Base-by-base conservation (phyloP, 768 basidiomycete species). In the Amanita brunnescens region DNA sequence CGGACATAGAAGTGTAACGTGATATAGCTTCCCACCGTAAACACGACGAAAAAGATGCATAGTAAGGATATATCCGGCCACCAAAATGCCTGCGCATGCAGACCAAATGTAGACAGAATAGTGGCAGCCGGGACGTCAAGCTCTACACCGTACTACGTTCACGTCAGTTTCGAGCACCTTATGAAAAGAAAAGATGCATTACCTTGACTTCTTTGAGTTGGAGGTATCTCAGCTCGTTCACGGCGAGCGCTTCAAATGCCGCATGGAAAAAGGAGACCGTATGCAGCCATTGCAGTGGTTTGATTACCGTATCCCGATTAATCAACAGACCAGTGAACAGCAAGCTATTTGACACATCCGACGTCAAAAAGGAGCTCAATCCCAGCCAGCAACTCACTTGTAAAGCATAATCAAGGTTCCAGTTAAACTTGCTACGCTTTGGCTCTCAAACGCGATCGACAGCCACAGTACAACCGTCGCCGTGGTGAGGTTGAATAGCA, bases 181-280 rank as follows among this genome's bases (percentile, higher is more conserved):
- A n/a, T n/a, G n/a, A n/a, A n/a, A n/a, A n/a, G n/a, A n/a, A n/a
- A n/a, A n/a, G n/a, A n/a, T n/a, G n/a, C n/a, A n/a, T 51, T 49
- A 91, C 90, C 75, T 87, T 90, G 57, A 84, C 79, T 62, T 99
- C 91, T 64, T 91, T 91, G 32, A 99, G 72, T 61, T 93, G 90
- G 24, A 98, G 70, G 67, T 96, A 97, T 45, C 94, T 76, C 52
- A 99, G 72, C 66, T 99, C 96, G 63, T 98, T 99, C 52, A 99
- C 96, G n/a, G 94, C 84, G 34, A 99, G 77, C 0, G 90, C 94
- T 69, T 99, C 96, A 58, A 93, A 98, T 0, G 91, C 96, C 20
- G 96, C 95, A 70, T 99, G 96, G 84, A 96, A 99, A 77, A 98
- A 98, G 5, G 93, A 96, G 5, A 90, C 62, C 0, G 87, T 92